Percentiles rank a stretch among this genome's conserved stretches.
Conservation (phyloP, 148 eudicot species). For the Fagopyrum tataricum region DNA sequence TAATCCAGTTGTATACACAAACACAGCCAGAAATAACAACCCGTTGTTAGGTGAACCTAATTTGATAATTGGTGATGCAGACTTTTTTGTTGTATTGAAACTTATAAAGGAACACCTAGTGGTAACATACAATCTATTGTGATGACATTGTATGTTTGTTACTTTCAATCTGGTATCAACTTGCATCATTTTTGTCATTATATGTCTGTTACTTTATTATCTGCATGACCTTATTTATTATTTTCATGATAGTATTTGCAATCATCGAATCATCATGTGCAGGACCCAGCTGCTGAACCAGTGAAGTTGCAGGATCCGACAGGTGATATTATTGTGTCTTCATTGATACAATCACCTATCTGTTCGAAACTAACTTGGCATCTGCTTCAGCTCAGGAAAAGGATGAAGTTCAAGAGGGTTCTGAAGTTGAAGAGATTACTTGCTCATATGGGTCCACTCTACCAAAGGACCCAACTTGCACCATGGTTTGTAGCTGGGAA, state of each 20-base stretch:
- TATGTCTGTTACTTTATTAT: background rate
- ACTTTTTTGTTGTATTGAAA: no score
- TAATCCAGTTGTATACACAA: no score
- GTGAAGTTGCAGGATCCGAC: constrained; percentile 54
- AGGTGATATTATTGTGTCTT: constrained; percentile 22
- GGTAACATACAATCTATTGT: no score
- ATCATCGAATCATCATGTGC: constrained; percentile 14
- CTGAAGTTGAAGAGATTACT: constrained; percentile 32
- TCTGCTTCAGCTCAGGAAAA: constrained; percentile 46
- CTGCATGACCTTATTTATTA: no score
- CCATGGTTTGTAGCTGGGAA: constrained; percentile 53
- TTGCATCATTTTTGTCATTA: background rate
- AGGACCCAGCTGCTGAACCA: constrained; percentile 47
- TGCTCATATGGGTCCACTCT: constrained; percentile 47
- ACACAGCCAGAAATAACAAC: no score
- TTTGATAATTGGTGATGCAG: no score
- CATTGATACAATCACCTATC: background rate
- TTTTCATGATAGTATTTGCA: background rate
- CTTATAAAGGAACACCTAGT: no score
- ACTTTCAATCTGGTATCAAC: no score
- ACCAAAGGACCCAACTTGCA: constrained; percentile 38
- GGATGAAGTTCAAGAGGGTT: constrained; percentile 39
- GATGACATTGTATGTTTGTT: no score
- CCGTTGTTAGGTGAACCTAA: no score
- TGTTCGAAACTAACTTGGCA: background rate